Evolutionary conservation across 2,329 filamentous ascomycete genomes (phyloP).

Genomic region (Clarireedia monteithiana): DNA sequence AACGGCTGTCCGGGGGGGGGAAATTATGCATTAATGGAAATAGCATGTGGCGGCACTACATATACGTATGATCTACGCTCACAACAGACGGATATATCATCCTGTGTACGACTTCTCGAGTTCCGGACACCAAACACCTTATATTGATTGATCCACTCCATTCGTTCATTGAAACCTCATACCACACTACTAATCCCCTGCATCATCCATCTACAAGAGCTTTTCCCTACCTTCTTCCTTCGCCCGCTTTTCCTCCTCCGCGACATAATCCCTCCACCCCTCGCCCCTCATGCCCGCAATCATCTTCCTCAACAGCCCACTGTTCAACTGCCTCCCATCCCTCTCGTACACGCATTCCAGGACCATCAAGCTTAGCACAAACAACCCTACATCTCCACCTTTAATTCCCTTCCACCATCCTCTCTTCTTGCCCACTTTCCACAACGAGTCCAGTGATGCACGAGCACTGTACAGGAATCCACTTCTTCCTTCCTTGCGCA

Average conservation of each 20-base stretch:
- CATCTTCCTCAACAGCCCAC: conserved; percentile 21
- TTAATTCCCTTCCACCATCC: conserved; percentile 78
- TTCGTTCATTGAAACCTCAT: neutral
- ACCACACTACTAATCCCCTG: neutral
- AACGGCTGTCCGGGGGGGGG: too few relatives aligned
- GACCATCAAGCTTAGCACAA: conserved; percentile 70
- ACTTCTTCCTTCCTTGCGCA: conserved; percentile 53
- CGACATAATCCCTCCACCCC: conserved; percentile 20
- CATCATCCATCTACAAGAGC: neutral
- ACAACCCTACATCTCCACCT: conserved; percentile 78
- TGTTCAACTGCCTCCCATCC: conserved; percentile 21
- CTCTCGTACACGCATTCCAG: conserved; percentile 55
- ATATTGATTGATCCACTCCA: neutral
- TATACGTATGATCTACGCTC: neutral
- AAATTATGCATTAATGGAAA: neutral
- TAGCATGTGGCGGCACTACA: neutral
- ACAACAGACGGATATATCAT: neutral
- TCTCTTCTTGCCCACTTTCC: conserved; percentile 90
- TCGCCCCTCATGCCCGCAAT: conserved; percentile 26
- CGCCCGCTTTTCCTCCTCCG: conserved; percentile 18
- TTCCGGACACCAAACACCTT: neutral
- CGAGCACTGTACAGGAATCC: conserved; percentile 75
- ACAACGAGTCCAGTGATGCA: conserved; percentile 72
- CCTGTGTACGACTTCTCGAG: too few relatives aligned
- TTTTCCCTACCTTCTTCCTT: conserved; percentile 11